Base-by-base conservation (phyloP, 2,329 filamentous ascomycete genomes). In the Botrytis squamosa region DNA sequence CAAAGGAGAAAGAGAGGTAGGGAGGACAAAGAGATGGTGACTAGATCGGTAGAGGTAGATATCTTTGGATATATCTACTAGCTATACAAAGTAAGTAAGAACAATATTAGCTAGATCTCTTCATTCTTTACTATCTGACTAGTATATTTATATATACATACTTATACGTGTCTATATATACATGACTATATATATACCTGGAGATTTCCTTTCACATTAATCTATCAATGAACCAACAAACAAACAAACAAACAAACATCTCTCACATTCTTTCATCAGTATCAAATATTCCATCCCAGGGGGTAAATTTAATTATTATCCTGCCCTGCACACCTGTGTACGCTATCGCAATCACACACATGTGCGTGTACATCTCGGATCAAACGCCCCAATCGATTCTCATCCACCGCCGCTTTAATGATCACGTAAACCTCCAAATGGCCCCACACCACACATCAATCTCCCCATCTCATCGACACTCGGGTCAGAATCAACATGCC, bases 221-320 rank as follows among this genome's bases (percentile, higher is more conserved):
- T n/a, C 7, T 3, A 6, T n/a, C 0, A n/a, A 55, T 14, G 7
- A n/a, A 52, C 4, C 6, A 12, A 52, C 5, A 52, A 0, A n/a
- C 12, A n/a, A n/a, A n/a, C 49, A 52, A 52, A n/a, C 4, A 52
- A 2, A n/a, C 12, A n/a, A 29, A 29, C 29, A 29, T n/a, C 4
- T 9, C 20, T 18, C 22, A 38, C 25, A n/a, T 38, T 20, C 59
- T 25, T 62, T n/a, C 59, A 62, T 25, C 57, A 22, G 25, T 36
- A 22, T 38, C 12, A 12, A 6, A 22, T 36, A 46, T 46, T 7
- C 44, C 20, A 25, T 14, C 57, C 57, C 57, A 38, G 57, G 57
- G 33, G 33, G 25, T 60, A 38, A 60, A 20, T 38, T 38, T 38
- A 10, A 36, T 60, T 2, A 38, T 25, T n/a, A 6, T 55, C n/a